Evolutionary conservation across 2,329 filamentous ascomycete genomes (phyloP).

Genomic region (Ceratocystis eucalypticola): DNA sequence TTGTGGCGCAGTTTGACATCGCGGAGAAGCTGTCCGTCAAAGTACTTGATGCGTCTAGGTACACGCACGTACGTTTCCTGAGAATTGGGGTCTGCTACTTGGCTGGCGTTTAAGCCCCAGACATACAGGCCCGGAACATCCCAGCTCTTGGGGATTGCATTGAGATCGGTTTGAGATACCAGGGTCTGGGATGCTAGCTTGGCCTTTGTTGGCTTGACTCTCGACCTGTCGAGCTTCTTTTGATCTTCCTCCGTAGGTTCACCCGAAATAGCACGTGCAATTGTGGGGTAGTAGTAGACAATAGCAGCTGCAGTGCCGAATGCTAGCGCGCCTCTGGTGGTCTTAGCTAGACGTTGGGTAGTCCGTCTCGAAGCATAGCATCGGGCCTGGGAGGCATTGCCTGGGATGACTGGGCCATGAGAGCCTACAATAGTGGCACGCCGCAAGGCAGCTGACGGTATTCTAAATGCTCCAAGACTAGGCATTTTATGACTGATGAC

Average conservation of each 20-base stretch:
- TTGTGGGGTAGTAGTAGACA: slow-evolving; percentile 20
- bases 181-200: slow-evolving; percentile 71
- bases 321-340: slow-evolving; percentile 9
- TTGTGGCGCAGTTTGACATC: slow-evolving; percentile 74
- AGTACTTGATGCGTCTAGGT: slow-evolving; percentile 64
- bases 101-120: slow-evolving; percentile 80
- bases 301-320: slow-evolving; percentile 19
- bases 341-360: slow-evolving; percentile 8
- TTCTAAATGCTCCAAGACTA: slow-evolving; percentile 7
- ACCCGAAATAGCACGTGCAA: slow-evolving; percentile 7
- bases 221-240: slow-evolving; percentile 49
- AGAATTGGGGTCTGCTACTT: slow-evolving; percentile 74
- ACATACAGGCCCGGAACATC: slow-evolving; percentile 78
- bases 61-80: slow-evolving; percentile 65
- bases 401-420: background rate
- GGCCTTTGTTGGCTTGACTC: slow-evolving; percentile 44
- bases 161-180: slow-evolving; percentile 19
- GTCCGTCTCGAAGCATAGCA: slow-evolving; percentile 10
- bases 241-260: slow-evolving; percentile 19
- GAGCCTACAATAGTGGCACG: slow-evolving; percentile 1
- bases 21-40: slow-evolving; percentile 69
- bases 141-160: slow-evolving; percentile 42
- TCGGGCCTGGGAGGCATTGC: background rate
- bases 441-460: slow-evolving; percentile 13
- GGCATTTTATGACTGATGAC: slow-evolving; percentile 9